Percentiles rank a stretch among this genome's conserved stretches.
Conservation (phyloP, 176 grass and related monocot species). For the Aegilops umbellulata region DNA sequence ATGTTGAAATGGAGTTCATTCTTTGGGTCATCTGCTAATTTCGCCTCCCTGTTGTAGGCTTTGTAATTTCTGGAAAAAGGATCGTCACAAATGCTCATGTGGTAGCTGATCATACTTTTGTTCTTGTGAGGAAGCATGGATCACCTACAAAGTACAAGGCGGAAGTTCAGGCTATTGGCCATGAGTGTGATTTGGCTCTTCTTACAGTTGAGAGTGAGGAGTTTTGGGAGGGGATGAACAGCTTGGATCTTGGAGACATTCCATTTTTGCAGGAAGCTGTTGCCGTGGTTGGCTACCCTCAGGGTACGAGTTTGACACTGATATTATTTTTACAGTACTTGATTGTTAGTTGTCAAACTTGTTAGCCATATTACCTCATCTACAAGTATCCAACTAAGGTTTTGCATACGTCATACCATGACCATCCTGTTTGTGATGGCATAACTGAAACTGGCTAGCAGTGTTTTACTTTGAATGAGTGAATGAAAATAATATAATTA, state of each 20-base stretch:
- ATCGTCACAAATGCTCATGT: constrained; percentile 96
- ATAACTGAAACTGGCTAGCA: not conserved
- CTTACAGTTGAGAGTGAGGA: constrained; percentile 82
- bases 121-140: constrained; percentile 96
- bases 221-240: constrained; percentile 95
- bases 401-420: not conserved
- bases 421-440: constrained; percentile 7
- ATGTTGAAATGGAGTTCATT: not conserved
- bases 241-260: constrained; percentile 86
- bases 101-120: constrained; percentile 94
- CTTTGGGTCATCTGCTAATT: constrained; percentile 22
- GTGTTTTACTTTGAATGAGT: not conserved
- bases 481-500: constrained; percentile 18
- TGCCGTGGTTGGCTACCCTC: constrained; percentile 94
- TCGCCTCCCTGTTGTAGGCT: constrained; percentile 53
- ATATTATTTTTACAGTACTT: constrained; percentile 10
- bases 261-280: constrained; percentile 96
- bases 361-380: constrained; percentile 11
- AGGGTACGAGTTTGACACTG: constrained; percentile 54
- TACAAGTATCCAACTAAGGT: not conserved
- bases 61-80: constrained; percentile 70
- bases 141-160: constrained; percentile 94
- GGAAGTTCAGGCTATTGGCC: constrained; percentile 87
- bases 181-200: constrained; percentile 91
- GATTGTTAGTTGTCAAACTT: constrained; percentile 5